A percentile compares a stretch with the other conserved stretches of the same genome.
phyloP scores from a whole-genome alignment of 208 protist genomes.

The Trypanosoma melophagium region DNA sequence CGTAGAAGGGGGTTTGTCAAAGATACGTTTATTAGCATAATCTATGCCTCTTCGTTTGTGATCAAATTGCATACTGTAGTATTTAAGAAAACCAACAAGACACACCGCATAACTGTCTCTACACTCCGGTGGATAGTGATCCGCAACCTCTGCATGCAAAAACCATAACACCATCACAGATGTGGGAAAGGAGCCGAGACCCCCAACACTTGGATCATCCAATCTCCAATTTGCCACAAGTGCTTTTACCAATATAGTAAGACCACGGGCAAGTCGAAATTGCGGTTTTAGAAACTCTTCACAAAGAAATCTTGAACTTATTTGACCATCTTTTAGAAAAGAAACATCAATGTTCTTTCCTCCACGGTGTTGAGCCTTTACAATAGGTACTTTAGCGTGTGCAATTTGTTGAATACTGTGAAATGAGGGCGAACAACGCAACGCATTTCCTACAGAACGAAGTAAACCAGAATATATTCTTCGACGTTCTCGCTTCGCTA shows the following conservation, averaged over 20 bases:
- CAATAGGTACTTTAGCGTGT: conserved; percentile 78
- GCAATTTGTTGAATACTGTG: conserved; percentile 40
- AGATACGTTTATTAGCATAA: conserved; percentile 47
- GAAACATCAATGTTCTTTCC: conserved; percentile 70
- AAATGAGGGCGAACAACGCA: conserved; percentile 47
- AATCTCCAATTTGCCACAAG: conserved; percentile 52
- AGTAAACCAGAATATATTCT: conserved; percentile 29
- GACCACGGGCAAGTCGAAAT: conserved; percentile 64
- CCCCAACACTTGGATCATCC: conserved; percentile 77
- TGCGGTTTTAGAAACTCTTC: conserved; percentile 53
- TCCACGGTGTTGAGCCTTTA: conserved; percentile 64
- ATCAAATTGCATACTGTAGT: conserved; percentile 72
- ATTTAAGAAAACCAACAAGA: conserved; percentile 73
- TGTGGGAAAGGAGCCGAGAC: conserved; percentile 84
- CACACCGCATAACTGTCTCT: conserved; percentile 49
- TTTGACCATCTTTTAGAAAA: conserved; percentile 62
- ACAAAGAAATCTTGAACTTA: conserved; percentile 70
- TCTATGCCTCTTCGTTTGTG: conserved; percentile 57
- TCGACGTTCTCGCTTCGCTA: conserved; percentile 22
- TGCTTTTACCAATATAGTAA: conserved; percentile 80
- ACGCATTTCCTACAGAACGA: conserved; percentile 40
- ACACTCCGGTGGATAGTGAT: conserved; percentile 38
- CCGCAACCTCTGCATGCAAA: conserved; percentile 46
- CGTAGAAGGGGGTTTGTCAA: conserved; percentile 42
- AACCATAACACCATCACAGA: conserved; percentile 83